These are phyloP conservation scores for Chenopodium album DNA, from an alignment of 148 eudicot genomes.

Conservation along the genomic window DNA sequence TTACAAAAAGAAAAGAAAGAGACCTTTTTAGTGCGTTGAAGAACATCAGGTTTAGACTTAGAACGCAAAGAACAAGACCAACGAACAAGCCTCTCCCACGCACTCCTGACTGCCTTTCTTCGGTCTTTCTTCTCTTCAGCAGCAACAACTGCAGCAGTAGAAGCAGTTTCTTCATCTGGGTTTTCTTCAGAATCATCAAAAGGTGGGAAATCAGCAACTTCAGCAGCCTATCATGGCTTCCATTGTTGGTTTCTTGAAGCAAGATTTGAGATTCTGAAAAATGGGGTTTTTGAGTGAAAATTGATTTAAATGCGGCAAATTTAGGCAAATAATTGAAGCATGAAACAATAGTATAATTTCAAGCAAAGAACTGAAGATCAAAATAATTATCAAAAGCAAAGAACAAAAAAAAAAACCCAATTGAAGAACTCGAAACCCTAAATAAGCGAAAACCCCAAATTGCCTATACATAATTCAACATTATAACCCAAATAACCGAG, in stretches of 20 bases:
- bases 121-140: slow-evolving; percentile 46
- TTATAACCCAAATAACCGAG: too few relatives aligned
- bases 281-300: slow-evolving; percentile 5
- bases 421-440: too few relatives aligned
- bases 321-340: too few relatives aligned
- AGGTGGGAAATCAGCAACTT: slow-evolving; percentile 16
- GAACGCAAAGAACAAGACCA: slow-evolving; percentile 90
- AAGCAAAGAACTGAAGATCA: too few relatives aligned
- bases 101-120: slow-evolving; percentile 63
- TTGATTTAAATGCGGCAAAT: background rate
- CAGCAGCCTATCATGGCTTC: slow-evolving; percentile 23
- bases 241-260: background rate
- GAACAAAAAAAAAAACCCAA: too few relatives aligned
- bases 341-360: too few relatives aligned
- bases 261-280: background rate
- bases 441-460: too few relatives aligned
- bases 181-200: slow-evolving; percentile 13
- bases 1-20: background rate
- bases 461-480: too few relatives aligned
- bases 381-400: too few relatives aligned
- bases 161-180: slow-evolving; percentile 10
- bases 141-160: background rate
- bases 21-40: slow-evolving; percentile 84
- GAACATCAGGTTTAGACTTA: slow-evolving; percentile 71
- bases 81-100: slow-evolving; percentile 85